Base-by-base conservation (phyloP, 345 rosid genomes). In the Gossypium australe region DNA sequence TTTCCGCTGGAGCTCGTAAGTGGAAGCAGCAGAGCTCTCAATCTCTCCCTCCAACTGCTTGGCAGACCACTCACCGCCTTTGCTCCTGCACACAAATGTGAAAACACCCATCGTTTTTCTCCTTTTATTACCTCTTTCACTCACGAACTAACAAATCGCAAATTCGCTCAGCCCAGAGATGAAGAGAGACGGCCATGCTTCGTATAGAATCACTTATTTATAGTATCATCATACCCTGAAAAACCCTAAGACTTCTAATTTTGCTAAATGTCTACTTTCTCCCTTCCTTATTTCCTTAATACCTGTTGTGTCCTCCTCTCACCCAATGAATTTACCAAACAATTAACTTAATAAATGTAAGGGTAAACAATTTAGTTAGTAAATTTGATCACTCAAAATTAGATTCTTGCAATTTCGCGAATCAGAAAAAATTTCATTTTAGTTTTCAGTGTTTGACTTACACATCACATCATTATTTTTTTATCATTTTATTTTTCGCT, bases 31-130 rank as follows among this genome's bases (percentile, higher is more conserved):
- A 0, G 85, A 87, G 3, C 84, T 89, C 79, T 92, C 97, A 7
- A 94, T 88, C 11, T 90, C 97, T 27, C 97, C 95, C 72, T 87
- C 82, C 68, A 84, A 38, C 82, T 92, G 97, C 90, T 29, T 61
- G 20, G 66, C 66, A 14, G 43, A 4, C 66, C 66, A 61, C 3
- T 27, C 9, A 9, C 44, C 66, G 11, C 0, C 11, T 3, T 9
- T 29, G 66, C 66, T 61, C 16, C 44, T 27, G 20, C 66, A 61
- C 1, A 61, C 66, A 10, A 61, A 61, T 13, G 66, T 61, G 44
- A 27, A 61, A 3, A 65, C 69, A 0, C 69, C 52, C 69, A 65
- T 65, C 5, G 4, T 18, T 43, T 34, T 29, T 61, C 0, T 29
- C 43, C 14, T n/a, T 65, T 51, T 51, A 0, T 13, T 48, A 22